These are phyloP conservation scores for Boletus sp. DNA, from an alignment of 768 basidiomycete genomes.

Conservation along the genomic window DNA sequence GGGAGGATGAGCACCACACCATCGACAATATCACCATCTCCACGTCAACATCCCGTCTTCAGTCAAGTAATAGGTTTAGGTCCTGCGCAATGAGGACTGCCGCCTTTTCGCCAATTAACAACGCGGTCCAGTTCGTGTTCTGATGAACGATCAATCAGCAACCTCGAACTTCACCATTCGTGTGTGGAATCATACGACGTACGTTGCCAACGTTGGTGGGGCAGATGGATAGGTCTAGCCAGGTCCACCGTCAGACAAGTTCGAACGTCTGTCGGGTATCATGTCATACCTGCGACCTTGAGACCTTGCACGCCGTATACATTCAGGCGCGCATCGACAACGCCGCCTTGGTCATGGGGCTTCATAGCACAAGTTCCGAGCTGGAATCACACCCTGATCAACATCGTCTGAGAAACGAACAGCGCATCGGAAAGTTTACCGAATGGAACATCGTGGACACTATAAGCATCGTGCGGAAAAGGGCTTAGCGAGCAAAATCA, in stretches of 20 bases:
- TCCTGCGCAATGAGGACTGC: no score
- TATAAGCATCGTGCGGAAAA: not conserved
- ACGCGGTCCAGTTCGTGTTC: no score
- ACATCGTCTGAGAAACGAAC: not conserved
- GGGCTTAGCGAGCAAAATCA: not conserved
- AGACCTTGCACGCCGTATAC: conserved; percentile 60
- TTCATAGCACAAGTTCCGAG: conserved; percentile 69
- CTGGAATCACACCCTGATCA: not conserved
- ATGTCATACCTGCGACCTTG: conserved; percentile 53
- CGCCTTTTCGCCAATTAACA: no score
- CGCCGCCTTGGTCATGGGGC: conserved; percentile 36
- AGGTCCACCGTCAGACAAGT: not conserved
- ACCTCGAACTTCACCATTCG: no score
- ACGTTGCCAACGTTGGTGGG: conserved; percentile 1
- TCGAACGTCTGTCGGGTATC: not conserved
- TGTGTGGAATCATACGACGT: not conserved
- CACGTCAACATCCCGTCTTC: no score
- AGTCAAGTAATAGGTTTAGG: no score
- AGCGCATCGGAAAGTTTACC: not conserved
- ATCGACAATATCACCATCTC: no score
- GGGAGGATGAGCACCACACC: no score
- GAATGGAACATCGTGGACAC: not conserved
- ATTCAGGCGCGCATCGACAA: conserved; percentile 44
- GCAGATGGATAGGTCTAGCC: not conserved
- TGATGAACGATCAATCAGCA: no score